Percentiles rank a stretch among this genome's conserved stretches.
phyloP scores from a whole-genome alignment of 2,329 filamentous ascomycete genomes.

The Fusarium fracticaudum region DNA sequence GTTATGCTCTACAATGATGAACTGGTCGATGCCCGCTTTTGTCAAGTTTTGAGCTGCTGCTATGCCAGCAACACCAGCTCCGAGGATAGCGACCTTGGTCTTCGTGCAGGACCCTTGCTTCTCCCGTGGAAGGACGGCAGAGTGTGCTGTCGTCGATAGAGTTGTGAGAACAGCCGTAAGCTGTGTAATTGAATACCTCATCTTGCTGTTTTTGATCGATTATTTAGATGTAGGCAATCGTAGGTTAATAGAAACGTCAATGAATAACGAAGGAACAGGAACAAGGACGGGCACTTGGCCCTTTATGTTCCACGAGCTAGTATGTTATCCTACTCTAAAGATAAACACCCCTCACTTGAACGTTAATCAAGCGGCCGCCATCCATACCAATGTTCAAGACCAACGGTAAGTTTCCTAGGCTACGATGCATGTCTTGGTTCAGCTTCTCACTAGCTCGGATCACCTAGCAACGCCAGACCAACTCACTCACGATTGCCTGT shows the following conservation, averaged over 20 bases:
- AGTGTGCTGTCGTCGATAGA: neutral
- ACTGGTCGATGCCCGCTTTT: constrained; percentile 70
- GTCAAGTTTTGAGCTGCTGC: constrained; percentile 70
- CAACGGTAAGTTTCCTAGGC: neutral
- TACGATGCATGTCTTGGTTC: neutral
- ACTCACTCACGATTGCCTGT: neutral
- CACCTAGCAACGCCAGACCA: neutral
- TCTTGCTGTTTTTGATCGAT: neutral
- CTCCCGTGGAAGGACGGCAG: neutral
- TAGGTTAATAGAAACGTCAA: neutral
- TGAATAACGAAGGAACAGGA: too few relatives aligned
- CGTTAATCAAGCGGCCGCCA: neutral
- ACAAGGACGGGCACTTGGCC: neutral
- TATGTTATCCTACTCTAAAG: neutral
- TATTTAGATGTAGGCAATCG: neutral
- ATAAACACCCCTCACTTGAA: neutral
- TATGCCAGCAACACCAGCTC: constrained; percentile 70
- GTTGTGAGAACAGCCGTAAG: neutral
- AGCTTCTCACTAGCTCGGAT: neutral
- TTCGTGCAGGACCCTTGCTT: constrained; percentile 39
- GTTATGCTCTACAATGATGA: constrained; percentile 72
- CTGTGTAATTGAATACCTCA: constrained; percentile 4
- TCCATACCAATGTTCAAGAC: neutral
- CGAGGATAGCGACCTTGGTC: constrained; percentile 50
- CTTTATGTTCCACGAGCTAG: neutral